These are phyloP conservation scores for Warburgia ugandensis DNA, from an alignment of 164 flowering plant genomes.

Conservation along the genomic window DNA sequence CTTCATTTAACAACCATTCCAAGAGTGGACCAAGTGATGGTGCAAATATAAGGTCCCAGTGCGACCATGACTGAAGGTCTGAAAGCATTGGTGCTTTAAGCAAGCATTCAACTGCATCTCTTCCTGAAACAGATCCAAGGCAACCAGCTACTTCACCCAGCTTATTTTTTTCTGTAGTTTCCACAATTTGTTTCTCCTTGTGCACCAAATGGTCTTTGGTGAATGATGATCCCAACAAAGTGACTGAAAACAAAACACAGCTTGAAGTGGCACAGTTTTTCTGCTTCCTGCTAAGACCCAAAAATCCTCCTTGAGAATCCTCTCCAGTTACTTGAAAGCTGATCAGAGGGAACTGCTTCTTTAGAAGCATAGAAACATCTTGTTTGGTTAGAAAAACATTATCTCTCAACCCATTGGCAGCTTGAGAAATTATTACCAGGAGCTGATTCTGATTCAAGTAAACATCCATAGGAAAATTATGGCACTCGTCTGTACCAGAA, in stretches of 20 bases:
- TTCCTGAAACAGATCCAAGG: constrained; percentile 30
- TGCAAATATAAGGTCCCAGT: constrained; percentile 77
- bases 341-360: constrained; percentile 62
- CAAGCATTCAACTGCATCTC: no score
- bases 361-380: constrained; percentile 38
- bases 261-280: constrained; percentile 24
- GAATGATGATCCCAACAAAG: constrained; percentile 28
- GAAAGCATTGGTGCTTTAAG: constrained; percentile 75
- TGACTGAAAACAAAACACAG: constrained; percentile 55
- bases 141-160: constrained; percentile 10
- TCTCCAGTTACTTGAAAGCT: constrained; percentile 34
- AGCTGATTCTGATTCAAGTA: constrained; percentile 45
- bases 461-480: no score
- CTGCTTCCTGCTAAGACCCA: constrained; percentile 24
- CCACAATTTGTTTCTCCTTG: no score
- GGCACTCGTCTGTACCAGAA: constrained; percentile 22
- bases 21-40: constrained; percentile 81
- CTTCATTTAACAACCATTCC: constrained; percentile 65
- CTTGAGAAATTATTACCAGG: constrained; percentile 51
- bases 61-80: constrained; percentile 70
- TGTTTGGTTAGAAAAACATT: constrained; percentile 33
- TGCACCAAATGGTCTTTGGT: constrained; percentile 14
- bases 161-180: no score
- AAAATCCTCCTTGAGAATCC: constrained; percentile 27
- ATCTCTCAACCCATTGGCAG: constrained; percentile 38